Base-by-base conservation (phyloP, 306 rosid species). In the Cucurbita moschata region DNA sequence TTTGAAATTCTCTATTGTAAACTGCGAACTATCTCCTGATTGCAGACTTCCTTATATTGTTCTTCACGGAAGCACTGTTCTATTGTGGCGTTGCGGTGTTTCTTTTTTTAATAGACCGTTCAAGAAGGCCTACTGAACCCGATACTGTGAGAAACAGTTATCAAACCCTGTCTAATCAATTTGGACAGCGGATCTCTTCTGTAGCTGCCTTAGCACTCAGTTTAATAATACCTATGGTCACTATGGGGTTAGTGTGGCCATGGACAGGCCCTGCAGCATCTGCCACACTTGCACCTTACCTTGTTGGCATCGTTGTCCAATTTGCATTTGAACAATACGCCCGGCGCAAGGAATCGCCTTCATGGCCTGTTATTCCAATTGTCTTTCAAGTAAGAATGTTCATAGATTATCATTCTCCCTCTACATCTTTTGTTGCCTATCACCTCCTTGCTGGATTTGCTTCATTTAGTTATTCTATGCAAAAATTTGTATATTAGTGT, bases 231-330 rank as follows among this genome's bases (percentile, higher is more conserved):
- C 99, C 99, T 15, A 86, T 94, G 97, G 97, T 94, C 59, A 94
- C 99, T 47, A 94, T 94, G 99, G 99, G 99, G 75, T 86, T 87
- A 55, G 99, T 94, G 77, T 94, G 99, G 99, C 97, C 99, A 2
- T 91, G 99, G 99, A 94, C 97, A 0, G 99, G 99, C 73, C 99
- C 99, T 39, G 99, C 99, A 0, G 99, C 99, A 37, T 94, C 99
- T 54, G 99, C 99, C 70, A 94, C 99, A 71, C 99, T 94, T 21
- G 97, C 99, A 71, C 99, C 99, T 8, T 88, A 87, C 82, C 80
- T 94, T 56, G 99, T 94, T 62, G 98, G 98, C 43, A 94, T 94
- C 62, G 82, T 90, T n/a, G 97, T 94, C 72, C 98, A 94, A 76
- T 94, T 94, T 65, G 92, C 98, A 80, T 94, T 94, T 73, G 96